These are phyloP conservation scores for Sphagnum tenellum DNA, from an alignment of 225 moss, liverwort and hornwort species.

Conservation along the genomic window DNA sequence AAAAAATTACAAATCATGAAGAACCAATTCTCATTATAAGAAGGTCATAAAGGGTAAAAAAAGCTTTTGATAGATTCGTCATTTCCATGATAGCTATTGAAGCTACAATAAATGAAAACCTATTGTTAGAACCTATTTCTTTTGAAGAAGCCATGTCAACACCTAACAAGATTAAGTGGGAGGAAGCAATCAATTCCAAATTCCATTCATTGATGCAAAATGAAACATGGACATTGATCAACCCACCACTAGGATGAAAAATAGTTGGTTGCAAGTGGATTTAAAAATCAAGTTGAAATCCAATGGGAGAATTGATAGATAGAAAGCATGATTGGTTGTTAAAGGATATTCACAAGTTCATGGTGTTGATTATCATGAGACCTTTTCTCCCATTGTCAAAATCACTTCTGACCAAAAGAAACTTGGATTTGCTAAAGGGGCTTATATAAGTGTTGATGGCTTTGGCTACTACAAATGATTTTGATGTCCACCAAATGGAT, in stretches of 20 bases:
- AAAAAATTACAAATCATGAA: no score
- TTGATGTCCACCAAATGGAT: neutral
- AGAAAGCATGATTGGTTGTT: neutral
- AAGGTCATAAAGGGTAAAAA: no score
- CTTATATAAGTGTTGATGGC: no score
- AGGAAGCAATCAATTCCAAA: neutral
- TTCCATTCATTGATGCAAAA: conserved; percentile 1
- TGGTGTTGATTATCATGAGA: conserved; percentile 1
- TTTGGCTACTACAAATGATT: no score
- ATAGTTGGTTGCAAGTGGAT: neutral
- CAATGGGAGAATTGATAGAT: neutral
- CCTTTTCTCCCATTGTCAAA: conserved; percentile 2
- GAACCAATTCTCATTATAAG: no score
- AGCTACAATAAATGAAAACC: no score
- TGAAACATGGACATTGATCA: neutral
- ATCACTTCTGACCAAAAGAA: no score
- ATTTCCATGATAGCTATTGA: no score
- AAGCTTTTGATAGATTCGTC: no score
- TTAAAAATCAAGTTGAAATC: neutral
- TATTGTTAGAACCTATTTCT: no score
- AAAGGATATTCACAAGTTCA: conserved; percentile 6
- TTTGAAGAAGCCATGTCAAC: no score
- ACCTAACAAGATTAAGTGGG: neutral
- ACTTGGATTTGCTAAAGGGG: no score
- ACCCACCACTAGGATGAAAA: neutral